Conservation (phyloP, 129 eudicot species). For the Sambucus nigra region DNA sequence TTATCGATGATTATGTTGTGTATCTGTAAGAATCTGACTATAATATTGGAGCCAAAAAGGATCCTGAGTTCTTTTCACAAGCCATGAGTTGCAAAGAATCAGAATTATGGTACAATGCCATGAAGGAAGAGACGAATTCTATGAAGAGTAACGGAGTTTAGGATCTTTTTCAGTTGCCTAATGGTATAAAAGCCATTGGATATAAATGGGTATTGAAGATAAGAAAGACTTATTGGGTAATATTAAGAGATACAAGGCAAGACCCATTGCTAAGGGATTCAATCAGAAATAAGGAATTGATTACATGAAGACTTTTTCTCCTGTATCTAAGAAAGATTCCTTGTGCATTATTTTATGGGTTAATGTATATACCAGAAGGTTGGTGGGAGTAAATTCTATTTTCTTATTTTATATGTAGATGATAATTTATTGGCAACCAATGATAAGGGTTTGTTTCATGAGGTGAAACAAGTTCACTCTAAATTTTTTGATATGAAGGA, state of each 20-base stretch:
- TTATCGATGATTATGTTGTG: neutral
- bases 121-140: neutral
- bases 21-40: neutral
- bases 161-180: neutral
- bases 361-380: too few species aligned
- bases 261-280: too few species aligned
- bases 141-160: neutral
- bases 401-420: neutral
- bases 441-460: constrained; percentile 5
- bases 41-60: neutral
- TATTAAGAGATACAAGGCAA: too few species aligned
- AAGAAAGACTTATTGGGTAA: too few species aligned
- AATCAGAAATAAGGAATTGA: too few species aligned
- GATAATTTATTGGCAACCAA: neutral
- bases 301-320: too few species aligned
- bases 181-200: neutral
- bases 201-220: too few species aligned
- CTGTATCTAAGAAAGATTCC: too few species aligned
- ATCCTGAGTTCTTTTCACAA: neutral
- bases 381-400: too few species aligned
- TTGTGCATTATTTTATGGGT: too few species aligned
- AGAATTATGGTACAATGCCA: neutral
- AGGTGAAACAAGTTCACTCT: constrained; percentile 1
- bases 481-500: constrained; percentile 2
- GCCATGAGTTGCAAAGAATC: neutral